Percentiles rank a stretch among this genome's conserved stretches.
Evolutionary conservation across 345 rosid species (phyloP).

Genomic region (Populus tremula): DNA sequence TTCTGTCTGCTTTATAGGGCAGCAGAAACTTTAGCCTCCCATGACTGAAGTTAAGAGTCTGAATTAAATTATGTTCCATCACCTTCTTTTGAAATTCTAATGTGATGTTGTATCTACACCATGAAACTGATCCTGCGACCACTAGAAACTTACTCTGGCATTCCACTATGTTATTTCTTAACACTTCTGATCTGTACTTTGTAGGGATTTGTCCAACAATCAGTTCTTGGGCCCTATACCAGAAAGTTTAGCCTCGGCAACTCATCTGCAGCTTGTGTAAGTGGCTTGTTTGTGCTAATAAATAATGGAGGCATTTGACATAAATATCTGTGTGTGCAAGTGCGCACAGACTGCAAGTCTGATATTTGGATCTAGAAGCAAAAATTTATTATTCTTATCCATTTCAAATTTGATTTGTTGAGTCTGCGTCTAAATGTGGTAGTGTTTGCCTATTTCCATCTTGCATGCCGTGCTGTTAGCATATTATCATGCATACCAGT

Average conservation of each 20-base stretch:
- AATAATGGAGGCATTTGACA: background rate
- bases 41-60: background rate
- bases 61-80: background rate
- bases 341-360: background rate
- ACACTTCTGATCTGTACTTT: constrained; percentile 8
- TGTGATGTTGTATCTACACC: background rate
- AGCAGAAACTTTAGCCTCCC: background rate
- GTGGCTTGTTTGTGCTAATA: constrained; percentile 22
- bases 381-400: background rate
- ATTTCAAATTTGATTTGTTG: background rate
- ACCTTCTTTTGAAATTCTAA: background rate
- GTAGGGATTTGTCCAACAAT: constrained; percentile 86
- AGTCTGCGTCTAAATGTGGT: background rate
- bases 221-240: constrained; percentile 81
- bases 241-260: constrained; percentile 64
- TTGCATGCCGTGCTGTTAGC: background rate
- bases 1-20: background rate
- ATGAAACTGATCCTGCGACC: too few relatives aligned
- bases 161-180: background rate
- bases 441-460: background rate
- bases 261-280: constrained; percentile 68
- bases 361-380: background rate
- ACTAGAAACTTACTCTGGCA: background rate
- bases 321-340: background rate
- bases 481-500: background rate